Percentiles rank a stretch among this genome's conserved stretches.
Conservation (phyloP, 1,284 basidiomycete genomes). For the Trichosporon sp. region DNA sequence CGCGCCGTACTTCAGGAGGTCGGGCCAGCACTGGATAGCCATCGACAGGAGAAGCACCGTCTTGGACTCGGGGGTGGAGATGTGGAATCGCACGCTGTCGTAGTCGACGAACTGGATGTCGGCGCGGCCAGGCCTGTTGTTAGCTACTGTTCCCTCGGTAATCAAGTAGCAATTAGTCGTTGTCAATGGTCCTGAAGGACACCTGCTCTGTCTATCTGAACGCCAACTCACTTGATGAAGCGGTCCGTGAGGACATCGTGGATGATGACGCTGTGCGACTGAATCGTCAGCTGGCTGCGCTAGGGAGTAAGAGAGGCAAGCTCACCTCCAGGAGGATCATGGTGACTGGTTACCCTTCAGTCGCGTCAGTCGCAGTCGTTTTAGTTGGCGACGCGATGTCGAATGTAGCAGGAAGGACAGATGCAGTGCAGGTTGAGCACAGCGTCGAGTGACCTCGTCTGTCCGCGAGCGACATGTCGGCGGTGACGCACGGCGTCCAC, state of each 20-base stretch:
- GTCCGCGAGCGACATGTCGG: not conserved
- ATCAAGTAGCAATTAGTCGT: not conserved
- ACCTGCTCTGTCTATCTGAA: not conserved
- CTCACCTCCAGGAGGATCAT: conserved; percentile 70
- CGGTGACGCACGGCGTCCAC: conserved; percentile 2
- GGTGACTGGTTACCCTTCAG: conserved; percentile 10
- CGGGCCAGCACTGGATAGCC: conserved; percentile 95
- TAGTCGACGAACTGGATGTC: conserved; percentile 98
- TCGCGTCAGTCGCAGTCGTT: not conserved
- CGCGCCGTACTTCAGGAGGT: conserved; percentile 83
- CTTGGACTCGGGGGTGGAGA: conserved; percentile 80
- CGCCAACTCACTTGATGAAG: conserved; percentile 64
- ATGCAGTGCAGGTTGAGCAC: not conserved
- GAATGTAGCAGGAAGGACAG: not conserved
- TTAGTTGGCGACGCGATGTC: not conserved
- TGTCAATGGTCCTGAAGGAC: no score
- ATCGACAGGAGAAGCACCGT: conserved; percentile 78
- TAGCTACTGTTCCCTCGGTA: not conserved
- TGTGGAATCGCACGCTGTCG: conserved; percentile 90
- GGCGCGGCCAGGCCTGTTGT: conserved; percentile 69
- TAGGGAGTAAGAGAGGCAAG: conserved; percentile 17
- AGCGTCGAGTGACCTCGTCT: not conserved
- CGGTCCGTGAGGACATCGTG: conserved; percentile 87
- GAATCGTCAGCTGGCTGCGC: conserved; percentile 7
- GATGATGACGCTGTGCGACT: conserved; percentile 90